Evolutionary conservation across 257 asterid genomes (phyloP).

Genomic region (Prunella vulgaris): DNA sequence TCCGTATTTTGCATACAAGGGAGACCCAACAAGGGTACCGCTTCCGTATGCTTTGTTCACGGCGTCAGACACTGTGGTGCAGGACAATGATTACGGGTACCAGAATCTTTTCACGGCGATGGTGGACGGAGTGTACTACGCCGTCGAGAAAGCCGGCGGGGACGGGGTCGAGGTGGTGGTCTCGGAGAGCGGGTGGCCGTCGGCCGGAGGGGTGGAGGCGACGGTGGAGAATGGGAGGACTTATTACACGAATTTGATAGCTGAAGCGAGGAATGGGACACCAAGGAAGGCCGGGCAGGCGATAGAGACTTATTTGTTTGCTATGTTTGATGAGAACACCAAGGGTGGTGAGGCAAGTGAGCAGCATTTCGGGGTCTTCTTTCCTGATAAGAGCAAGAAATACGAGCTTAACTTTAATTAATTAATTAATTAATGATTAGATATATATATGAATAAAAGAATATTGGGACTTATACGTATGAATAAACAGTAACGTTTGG

Average conservation of each 20-base stretch:
- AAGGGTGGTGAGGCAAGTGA: slow-evolving; percentile 28
- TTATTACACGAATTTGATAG: slow-evolving; percentile 34
- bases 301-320: slow-evolving; percentile 49
- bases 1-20: slow-evolving; percentile 35
- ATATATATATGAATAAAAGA: not conserved
- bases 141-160: slow-evolving; percentile 40
- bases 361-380: slow-evolving; percentile 44
- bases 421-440: not conserved
- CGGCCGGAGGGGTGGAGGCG: slow-evolving; percentile 36
- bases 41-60: slow-evolving; percentile 35
- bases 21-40: not conserved
- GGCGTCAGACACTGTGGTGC: not conserved
- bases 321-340: slow-evolving; percentile 51
- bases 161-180: slow-evolving; percentile 24
- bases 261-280: slow-evolving; percentile 31
- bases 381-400: slow-evolving; percentile 26
- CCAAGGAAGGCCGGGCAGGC: slow-evolving; percentile 31
- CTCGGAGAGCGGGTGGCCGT: slow-evolving; percentile 68
- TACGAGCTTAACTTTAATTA: slow-evolving; percentile 7
- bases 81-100: slow-evolving; percentile 8
- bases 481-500: not conserved
- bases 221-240: slow-evolving; percentile 31
- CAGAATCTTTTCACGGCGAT: slow-evolving; percentile 44
- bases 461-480: not conserved
- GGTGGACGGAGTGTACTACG: slow-evolving; percentile 39